These are phyloP conservation scores for Ascomycota sp. DNA, from an alignment of 2,329 filamentous ascomycete species.

Conservation along the genomic window DNA sequence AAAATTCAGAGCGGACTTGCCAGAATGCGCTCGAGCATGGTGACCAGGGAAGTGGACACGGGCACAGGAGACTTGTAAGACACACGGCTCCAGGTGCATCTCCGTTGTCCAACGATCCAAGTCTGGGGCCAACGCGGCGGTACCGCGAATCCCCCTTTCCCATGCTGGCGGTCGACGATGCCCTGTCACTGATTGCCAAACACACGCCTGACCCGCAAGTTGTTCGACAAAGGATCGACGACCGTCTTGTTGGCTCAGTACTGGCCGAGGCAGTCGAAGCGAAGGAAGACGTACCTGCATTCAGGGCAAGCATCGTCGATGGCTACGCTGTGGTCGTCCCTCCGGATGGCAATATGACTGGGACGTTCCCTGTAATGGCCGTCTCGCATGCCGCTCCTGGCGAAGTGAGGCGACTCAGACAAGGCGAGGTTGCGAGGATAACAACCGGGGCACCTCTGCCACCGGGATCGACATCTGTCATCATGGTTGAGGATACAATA, in stretches of 20 bases:
- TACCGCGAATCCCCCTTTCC: conserved; percentile 76
- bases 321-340: conserved; percentile 69
- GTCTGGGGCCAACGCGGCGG: conserved; percentile 40
- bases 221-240: conserved; percentile 36
- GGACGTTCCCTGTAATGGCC: conserved; percentile 64
- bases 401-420: conserved; percentile 38
- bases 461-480: conserved; percentile 67
- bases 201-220: conserved; percentile 44
- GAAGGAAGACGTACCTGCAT: conserved; percentile 68
- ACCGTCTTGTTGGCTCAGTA: conserved; percentile 48
- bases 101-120: conserved; percentile 36
- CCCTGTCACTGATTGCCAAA: conserved; percentile 47
- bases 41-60: conserved; percentile 18
- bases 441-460: conserved; percentile 88
- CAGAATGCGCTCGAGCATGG: conserved; percentile 15
- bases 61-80: conserved; percentile 40
- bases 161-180: conserved; percentile 71
- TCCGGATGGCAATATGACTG: conserved; percentile 41
- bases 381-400: conserved; percentile 68
- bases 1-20: conserved; percentile 5
- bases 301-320: conserved; percentile 87
- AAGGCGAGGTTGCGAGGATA: conserved; percentile 66
- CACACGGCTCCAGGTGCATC: conserved; percentile 45
- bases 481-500: conserved; percentile 79
- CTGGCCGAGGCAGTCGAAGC: conserved; percentile 67